Percentiles rank a stretch among this genome's conserved stretches.
Evolutionary conservation across 192 early-diverging fungal species (phyloP).

Genomic region (Powellomyces hirtus): DNA sequence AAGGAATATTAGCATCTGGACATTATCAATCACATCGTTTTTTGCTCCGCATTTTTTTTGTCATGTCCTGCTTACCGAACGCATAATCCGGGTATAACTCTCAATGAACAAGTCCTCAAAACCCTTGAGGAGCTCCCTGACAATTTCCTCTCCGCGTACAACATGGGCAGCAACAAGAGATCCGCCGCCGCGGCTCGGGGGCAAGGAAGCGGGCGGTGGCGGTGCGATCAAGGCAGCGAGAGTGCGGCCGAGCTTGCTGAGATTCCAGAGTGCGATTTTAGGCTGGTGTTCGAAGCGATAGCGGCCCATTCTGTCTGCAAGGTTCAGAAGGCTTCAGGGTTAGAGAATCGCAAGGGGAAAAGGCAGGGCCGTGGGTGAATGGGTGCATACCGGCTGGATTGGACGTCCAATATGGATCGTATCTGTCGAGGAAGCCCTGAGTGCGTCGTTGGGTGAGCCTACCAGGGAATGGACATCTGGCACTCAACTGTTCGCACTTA

Average conservation of each 20-base stretch:
- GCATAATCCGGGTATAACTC: slow-evolving; percentile 56
- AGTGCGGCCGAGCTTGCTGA: slow-evolving; percentile 61
- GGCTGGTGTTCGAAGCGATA: slow-evolving; percentile 77
- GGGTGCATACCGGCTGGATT: slow-evolving; percentile 68
- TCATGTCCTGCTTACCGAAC: slow-evolving; percentile 10
- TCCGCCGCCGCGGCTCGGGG: slow-evolving; percentile 38
- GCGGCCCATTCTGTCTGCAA: slow-evolving; percentile 48
- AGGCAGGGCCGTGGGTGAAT: background rate
- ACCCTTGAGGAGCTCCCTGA: slow-evolving; percentile 49
- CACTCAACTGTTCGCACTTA: background rate
- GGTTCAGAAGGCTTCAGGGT: background rate
- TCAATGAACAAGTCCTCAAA: slow-evolving; percentile 50
- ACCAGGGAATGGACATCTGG: too few relatives aligned
- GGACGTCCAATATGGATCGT: slow-evolving; percentile 76
- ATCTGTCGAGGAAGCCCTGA: slow-evolving; percentile 71
- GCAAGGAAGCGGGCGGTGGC: background rate
- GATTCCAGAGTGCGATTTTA: slow-evolving; percentile 75
- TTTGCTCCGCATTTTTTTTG: background rate
- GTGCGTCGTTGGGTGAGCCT: background rate
- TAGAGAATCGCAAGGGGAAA: background rate
- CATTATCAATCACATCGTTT: background rate
- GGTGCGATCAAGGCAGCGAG: slow-evolving; percentile 49
- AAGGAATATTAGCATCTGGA: too few relatives aligned
- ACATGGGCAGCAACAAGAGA: background rate
- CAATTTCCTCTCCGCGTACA: slow-evolving; percentile 29